These are phyloP conservation scores for Ophiocordyceps unilateralis DNA, from an alignment of 2,329 filamentous ascomycete species.

Conservation along the genomic window DNA sequence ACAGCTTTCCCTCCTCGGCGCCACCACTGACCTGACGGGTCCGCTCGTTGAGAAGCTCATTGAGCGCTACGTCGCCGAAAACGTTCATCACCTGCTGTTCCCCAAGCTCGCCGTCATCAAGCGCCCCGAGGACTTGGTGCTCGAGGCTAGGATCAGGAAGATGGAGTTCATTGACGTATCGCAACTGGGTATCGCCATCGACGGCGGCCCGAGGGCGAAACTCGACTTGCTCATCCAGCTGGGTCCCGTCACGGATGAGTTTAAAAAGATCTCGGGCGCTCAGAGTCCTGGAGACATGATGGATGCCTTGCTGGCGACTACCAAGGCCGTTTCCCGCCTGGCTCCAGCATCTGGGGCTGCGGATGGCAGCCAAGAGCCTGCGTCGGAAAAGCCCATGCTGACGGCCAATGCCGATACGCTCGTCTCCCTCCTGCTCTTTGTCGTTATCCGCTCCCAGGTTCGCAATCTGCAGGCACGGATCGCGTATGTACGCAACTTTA, in stretches of 20 bases:
- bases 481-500: conserved; percentile 92
- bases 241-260: conserved; percentile 66
- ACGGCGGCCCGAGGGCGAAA: conserved; percentile 62
- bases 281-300: conserved; percentile 82
- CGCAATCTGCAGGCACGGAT: conserved; percentile 76
- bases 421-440: conserved; percentile 77
- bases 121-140: conserved; percentile 64
- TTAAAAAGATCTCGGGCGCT: conserved; percentile 65
- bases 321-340: conserved; percentile 65
- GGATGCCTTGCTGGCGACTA: conserved; percentile 57
- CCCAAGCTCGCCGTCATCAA: conserved; percentile 65
- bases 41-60: conserved; percentile 86
- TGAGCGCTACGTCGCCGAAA: conserved; percentile 84
- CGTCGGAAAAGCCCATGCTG: conserved; percentile 36
- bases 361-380: conserved; percentile 14
- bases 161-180: conserved; percentile 92
- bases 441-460: conserved; percentile 81
- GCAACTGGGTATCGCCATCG: conserved; percentile 77
- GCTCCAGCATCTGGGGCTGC: conserved; percentile 31
- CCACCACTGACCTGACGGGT: conserved; percentile 84
- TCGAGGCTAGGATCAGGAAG: conserved; percentile 78
- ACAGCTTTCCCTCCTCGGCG: conserved; percentile 77
- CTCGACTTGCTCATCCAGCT: conserved; percentile 65
- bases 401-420: conserved; percentile 73
- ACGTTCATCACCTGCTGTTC: conserved; percentile 81